Percentiles rank a stretch among this genome's conserved stretches.
These are phyloP conservation scores for Parietichytrium sp. DNA, from an alignment of 108 stramenopile species.

Conservation along the genomic window DNA sequence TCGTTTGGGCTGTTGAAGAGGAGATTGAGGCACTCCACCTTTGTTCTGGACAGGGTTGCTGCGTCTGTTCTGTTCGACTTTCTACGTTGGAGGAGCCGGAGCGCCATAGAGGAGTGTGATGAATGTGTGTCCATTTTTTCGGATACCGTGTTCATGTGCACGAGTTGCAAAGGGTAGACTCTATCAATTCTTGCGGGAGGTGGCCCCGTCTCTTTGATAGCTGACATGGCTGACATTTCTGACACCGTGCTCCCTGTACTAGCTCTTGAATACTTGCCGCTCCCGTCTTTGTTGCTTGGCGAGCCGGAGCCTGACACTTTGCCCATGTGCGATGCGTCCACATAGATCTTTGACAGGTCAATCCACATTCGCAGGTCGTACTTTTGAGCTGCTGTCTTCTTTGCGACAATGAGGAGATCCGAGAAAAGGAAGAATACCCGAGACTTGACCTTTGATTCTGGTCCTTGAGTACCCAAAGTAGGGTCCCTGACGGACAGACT, in stretches of 20 bases:
- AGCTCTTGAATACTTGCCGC: too few relatives aligned
- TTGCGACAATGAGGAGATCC: neutral
- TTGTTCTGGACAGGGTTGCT: neutral
- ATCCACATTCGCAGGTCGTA: constrained; percentile 41
- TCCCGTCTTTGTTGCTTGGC: too few relatives aligned
- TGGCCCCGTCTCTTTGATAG: neutral
- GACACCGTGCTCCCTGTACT: neutral
- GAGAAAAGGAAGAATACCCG: constrained; percentile 29
- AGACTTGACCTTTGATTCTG: neutral
- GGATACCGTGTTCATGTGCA: neutral
- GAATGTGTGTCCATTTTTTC: neutral
- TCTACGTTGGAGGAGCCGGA: neutral
- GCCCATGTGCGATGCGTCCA: constrained; percentile 8
- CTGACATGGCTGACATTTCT: neutral
- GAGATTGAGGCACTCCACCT: neutral
- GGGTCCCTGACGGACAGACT: neutral
- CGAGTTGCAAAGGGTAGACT: constrained; percentile 28
- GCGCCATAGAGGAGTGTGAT: neutral
- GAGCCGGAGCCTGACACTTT: too few relatives aligned
- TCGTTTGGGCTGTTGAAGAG: neutral
- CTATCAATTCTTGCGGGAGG: neutral
- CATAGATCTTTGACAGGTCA: constrained; percentile 33
- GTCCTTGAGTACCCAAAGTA: too few relatives aligned
- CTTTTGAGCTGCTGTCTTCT: constrained; percentile 12
- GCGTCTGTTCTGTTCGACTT: neutral